Conservation (phyloP, 345 rosid genomes). For the Isatis tinctoria region DNA sequence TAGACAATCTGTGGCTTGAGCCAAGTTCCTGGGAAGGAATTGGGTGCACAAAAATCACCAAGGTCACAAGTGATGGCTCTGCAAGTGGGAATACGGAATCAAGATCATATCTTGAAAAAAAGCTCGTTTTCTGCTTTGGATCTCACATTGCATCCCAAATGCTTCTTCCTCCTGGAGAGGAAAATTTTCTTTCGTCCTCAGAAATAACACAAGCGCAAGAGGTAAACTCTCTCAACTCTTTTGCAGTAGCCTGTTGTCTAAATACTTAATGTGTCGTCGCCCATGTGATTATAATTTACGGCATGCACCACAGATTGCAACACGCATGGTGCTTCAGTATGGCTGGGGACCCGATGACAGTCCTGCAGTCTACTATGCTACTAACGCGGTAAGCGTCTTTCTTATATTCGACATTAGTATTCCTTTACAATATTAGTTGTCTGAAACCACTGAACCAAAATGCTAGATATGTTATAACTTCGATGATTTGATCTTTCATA, state of each 20-base stretch:
- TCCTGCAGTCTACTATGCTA: slow-evolving; percentile 75
- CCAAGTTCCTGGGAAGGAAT: slow-evolving; percentile 96
- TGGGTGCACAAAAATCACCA: slow-evolving; percentile 88
- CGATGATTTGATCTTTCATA: background rate
- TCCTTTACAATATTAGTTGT: background rate
- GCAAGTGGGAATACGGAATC: slow-evolving; percentile 62
- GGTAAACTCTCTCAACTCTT: slow-evolving; percentile 38
- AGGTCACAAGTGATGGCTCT: slow-evolving; percentile 64
- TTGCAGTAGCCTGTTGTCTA: slow-evolving; percentile 1
- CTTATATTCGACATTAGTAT: background rate
- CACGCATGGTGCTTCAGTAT: slow-evolving; percentile 93
- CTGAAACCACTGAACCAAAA: slow-evolving; percentile 12
- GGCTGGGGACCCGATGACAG: slow-evolving; percentile 98
- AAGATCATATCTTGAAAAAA: slow-evolving; percentile 94
- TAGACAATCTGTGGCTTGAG: slow-evolving; percentile 90
- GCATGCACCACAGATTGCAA: slow-evolving; percentile 65
- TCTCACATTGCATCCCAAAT: slow-evolving; percentile 81
- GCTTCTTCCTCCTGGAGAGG: slow-evolving; percentile 83
- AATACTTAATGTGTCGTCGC: background rate
- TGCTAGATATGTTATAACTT: background rate
- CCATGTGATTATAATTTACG: slow-evolving; percentile 20
- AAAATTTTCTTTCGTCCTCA: slow-evolving; percentile 71
- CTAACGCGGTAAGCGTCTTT: slow-evolving; percentile 60
- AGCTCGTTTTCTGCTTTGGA: slow-evolving; percentile 93
- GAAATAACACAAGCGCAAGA: slow-evolving; percentile 86